Base-by-base conservation (phyloP, 1,284 basidiomycete species). In the Ustilago tritici region DNA sequence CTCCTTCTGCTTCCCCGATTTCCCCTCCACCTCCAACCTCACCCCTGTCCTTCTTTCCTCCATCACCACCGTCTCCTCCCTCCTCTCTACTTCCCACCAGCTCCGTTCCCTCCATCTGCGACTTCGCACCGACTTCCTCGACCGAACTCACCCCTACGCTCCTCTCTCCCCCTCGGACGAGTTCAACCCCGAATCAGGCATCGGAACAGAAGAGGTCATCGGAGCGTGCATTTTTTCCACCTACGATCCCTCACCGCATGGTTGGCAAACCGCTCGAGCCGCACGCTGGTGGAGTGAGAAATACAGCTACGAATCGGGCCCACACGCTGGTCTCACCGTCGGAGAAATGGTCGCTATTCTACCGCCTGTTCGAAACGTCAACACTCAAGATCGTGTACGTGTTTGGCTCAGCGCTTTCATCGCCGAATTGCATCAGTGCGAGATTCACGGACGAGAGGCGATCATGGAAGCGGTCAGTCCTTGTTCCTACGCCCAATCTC, bases 291-390 rank as follows among this genome's bases (percentile, higher is more conserved):
- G 73, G 68, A 70, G 68, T 35, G 68, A 76, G 36, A 70, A 68
- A 41, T 65, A 61, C 43, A 67, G 56, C 55, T 76, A 70, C 50
- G 73, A 75, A 46, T 53, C 57, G 3, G 72, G 64, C 0, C 68
- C 68, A 17, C 64, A 67, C 11, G 63, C 64, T 5, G 73, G 73
- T 3, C 36, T 70, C 17, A 76, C 73, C 0, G 73, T 76, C 0
- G 73, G 73, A 0, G 73, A 76, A n/a, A 70, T 76, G 61, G 73
- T 76, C 2, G 73, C 73, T 10, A 76, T 76, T 34, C 55, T 76
- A 7, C 73, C 73, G 15, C 73, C 73, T 0, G 62, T 76, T 4
- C 56, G 68, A 14, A 64, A 70, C 15, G 68, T 76, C 31, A 58
- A 56, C 9, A 67, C 70, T n/a, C 73, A 65, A 17, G 73, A 76